Base-by-base conservation (phyloP, 2,329 filamentous ascomycete genomes). In the Hortaea sp. region DNA sequence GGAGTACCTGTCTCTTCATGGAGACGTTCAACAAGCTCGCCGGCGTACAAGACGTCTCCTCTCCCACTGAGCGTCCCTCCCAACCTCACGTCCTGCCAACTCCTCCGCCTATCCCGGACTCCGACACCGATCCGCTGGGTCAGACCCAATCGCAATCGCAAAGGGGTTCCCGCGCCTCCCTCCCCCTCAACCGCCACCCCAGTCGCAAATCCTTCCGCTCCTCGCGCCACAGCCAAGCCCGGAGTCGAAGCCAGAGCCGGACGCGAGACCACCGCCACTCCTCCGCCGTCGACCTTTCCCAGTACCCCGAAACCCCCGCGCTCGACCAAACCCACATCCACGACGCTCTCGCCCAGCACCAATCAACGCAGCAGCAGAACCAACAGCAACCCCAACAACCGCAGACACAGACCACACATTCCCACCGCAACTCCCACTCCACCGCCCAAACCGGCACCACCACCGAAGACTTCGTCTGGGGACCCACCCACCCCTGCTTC, bases 401-500 rank as follows among this genome's bases (percentile, higher is more conserved):
- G 29, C 48, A 12, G 35, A 43, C 41, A 37, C 10, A 12, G 43
- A 49, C 20, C 10, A 6, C 27, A 38, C 45, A 35, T 29, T 28
- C 5, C 49, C 46, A 34, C 42, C 52, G 46, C 44, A 44, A n/a
- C 37, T 48, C 49, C 10, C 54, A 42, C 43, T 53, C 49, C 35
- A 54, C 40, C 11, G 54, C 45, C 30, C 49, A 9, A 44, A 48
- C 41, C 13, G 38, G 35, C 49, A 44, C 28, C 13, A 49, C 73
- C 30, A 77, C 82, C 41, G 65, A 60, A 10, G 74, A 81, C 44
- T 80, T 88, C 43, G 80, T 88, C 66, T 98, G 92, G 92, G 90
- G 92, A 0, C 88, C 89, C 10, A 81, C 84, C 37, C 92, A 98
- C 63, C 90, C 92, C 4, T 98, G 92, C 65, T 97, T 83, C 62